Conservation (phyloP, 2,329 filamentous ascomycete species). For the Stagonosporopsis rhizophila region DNA sequence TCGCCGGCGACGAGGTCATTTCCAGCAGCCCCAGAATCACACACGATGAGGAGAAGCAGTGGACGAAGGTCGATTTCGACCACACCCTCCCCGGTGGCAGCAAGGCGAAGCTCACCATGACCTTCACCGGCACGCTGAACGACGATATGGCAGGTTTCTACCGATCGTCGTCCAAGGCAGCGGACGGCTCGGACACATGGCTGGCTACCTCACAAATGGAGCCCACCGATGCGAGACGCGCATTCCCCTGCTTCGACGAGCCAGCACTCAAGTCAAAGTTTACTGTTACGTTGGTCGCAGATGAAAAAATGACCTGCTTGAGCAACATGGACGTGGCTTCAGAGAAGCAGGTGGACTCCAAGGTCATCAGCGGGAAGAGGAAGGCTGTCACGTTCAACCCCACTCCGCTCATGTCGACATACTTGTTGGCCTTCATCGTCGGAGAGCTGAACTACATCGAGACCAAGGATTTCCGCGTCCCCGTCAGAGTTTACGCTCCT, state of each 20-base stretch:
- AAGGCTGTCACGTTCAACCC: conserved; percentile 93
- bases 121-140: conserved; percentile 81
- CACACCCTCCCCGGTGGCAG: conserved; percentile 74
- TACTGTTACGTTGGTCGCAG: conserved; percentile 87
- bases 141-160: conserved; percentile 99
- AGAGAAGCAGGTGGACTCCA: conserved; percentile 74
- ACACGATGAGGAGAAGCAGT: conserved; percentile 81
- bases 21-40: conserved; percentile 71
- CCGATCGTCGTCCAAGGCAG: conserved; percentile 87
- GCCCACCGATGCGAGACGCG: conserved; percentile 88
- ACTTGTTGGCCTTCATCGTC: conserved; percentile 91
- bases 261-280: conserved; percentile 92
- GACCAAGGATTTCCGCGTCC: conserved; percentile 88
- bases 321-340: conserved; percentile 96
- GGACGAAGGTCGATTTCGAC: conserved; percentile 80
- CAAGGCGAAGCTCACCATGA: conserved; percentile 79
- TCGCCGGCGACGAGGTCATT: conserved; percentile 63
- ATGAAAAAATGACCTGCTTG: conserved; percentile 87
- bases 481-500: conserved; percentile 92
- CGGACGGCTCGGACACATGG: conserved; percentile 79
- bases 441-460: conserved; percentile 95
- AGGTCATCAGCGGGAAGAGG: conserved; percentile 68
- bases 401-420: conserved; percentile 94
- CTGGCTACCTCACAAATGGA: conserved; percentile 96
- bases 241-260: conserved; percentile 97